Conservation (phyloP, 768 basidiomycete species). For the Cystofilobasidium macerans region DNA sequence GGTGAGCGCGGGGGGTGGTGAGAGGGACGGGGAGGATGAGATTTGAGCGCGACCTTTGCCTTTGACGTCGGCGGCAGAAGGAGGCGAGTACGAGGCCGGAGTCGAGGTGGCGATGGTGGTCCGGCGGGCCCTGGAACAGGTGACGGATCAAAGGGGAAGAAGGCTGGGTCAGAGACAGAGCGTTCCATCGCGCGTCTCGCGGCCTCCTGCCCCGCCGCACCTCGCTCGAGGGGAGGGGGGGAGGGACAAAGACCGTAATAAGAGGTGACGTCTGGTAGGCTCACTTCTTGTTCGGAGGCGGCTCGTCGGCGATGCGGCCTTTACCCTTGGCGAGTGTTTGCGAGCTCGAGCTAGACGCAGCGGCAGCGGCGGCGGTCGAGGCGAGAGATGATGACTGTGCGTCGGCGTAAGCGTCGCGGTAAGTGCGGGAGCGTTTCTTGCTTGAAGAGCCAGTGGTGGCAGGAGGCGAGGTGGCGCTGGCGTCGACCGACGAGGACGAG, state of each 20-base stretch:
- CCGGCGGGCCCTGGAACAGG: not conserved
- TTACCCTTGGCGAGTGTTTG: slow-evolving; percentile 3
- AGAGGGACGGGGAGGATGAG: slow-evolving; percentile 7
- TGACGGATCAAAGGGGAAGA: too few species aligned
- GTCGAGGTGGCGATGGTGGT: slow-evolving; percentile 17
- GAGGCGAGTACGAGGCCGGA: slow-evolving; percentile 11
- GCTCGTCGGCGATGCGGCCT: not conserved
- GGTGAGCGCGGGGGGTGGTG: slow-evolving; percentile 1
- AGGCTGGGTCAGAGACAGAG: not conserved
- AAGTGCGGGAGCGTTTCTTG: slow-evolving; percentile 10
- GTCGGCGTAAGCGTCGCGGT: slow-evolving; percentile 3
- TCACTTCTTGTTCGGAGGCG: slow-evolving; percentile 13
- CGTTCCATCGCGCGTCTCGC: not conserved
- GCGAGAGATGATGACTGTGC: not conserved
- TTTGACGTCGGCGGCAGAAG: slow-evolving; percentile 6
- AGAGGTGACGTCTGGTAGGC: too few species aligned
- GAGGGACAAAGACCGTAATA: too few species aligned
- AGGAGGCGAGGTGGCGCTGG: not conserved
- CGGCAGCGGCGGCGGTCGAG: not conserved
- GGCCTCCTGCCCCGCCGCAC: too few species aligned
- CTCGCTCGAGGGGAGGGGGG: too few species aligned
- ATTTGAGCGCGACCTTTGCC: slow-evolving; percentile 12
- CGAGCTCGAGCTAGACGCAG: not conserved
- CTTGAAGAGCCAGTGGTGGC: not conserved
- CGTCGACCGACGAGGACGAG: slow-evolving; percentile 2